phyloP scores from a whole-genome alignment of 306 rosid genomes.

The Oxytropis ochrocephala region DNA sequence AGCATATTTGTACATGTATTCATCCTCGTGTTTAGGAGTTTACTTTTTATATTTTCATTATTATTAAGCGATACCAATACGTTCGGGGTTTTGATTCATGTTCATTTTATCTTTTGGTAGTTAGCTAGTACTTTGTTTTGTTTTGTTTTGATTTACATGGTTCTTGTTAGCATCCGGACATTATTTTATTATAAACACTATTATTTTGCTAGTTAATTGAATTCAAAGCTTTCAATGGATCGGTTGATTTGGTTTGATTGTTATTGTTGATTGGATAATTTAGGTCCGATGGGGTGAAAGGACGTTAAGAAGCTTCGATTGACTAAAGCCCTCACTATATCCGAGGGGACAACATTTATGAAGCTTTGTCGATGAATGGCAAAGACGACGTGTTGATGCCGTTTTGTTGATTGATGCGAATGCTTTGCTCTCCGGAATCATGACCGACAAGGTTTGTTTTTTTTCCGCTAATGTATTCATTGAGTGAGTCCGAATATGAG shows the following conservation, averaged over 20 bases:
- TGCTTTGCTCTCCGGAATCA: slow-evolving; percentile 90
- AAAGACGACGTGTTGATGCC: slow-evolving; percentile 78
- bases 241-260: background rate
- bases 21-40: background rate
- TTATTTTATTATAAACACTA: background rate
- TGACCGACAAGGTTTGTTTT: slow-evolving; percentile 75
- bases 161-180: background rate
- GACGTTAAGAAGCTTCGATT: slow-evolving; percentile 90
- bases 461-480: background rate
- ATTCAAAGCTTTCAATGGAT: background rate
- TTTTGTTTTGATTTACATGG: background rate
- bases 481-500: background rate
- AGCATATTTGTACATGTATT: background rate
- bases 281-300: slow-evolving; percentile 71
- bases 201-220: background rate
- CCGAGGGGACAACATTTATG: slow-evolving; percentile 82
- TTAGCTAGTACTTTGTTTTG: background rate
- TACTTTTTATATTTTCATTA: background rate
- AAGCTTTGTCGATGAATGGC: slow-evolving; percentile 93
- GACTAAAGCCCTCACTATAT: slow-evolving; percentile 85
- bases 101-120: background rate
- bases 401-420: slow-evolving; percentile 79
- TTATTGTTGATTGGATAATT: background rate
- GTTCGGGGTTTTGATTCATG: background rate
- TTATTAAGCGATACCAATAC: background rate